Evolutionary conservation across 305 asterid species (phyloP).

Genomic region (Fraxinus ornus): DNA sequence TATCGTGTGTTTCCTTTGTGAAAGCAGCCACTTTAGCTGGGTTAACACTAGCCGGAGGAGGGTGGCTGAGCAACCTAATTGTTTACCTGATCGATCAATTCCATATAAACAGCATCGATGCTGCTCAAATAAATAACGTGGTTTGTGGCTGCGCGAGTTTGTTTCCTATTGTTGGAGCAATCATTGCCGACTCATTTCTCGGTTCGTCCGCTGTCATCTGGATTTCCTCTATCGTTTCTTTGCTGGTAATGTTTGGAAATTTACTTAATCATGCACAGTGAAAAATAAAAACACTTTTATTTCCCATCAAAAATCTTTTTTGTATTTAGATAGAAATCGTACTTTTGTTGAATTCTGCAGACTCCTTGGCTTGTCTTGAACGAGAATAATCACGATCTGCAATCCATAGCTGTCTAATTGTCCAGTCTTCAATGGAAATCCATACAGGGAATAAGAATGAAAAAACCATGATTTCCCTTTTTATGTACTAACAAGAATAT

Average conservation of each 20-base stretch:
- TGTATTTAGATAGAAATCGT: too few relatives aligned
- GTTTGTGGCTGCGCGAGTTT: slow-evolving; percentile 38
- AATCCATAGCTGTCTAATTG: too few relatives aligned
- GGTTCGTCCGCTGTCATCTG: slow-evolving; percentile 51
- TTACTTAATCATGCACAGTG: too few relatives aligned
- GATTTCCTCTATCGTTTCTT: slow-evolving; percentile 42
- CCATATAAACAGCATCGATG: slow-evolving; percentile 45
- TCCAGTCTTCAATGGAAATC: too few relatives aligned
- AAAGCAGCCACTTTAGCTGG: slow-evolving; percentile 41
- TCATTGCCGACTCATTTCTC: slow-evolving; percentile 49
- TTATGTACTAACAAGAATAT: too few relatives aligned
- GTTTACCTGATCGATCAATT: slow-evolving; percentile 43
- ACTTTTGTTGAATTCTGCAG: too few relatives aligned
- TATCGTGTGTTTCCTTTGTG: neutral
- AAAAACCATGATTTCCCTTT: too few relatives aligned
- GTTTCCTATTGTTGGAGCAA: slow-evolving; percentile 47
- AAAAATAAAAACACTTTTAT: too few relatives aligned
- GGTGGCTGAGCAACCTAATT: slow-evolving; percentile 45
- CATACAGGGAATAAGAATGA: too few relatives aligned
- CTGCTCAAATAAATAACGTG: slow-evolving; percentile 41
- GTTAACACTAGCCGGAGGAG: slow-evolving; percentile 38
- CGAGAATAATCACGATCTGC: too few relatives aligned
- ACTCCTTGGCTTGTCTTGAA: too few relatives aligned
- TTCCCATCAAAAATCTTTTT: too few relatives aligned
- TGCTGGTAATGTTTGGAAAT: slow-evolving; percentile 23